phyloP scores from a whole-genome alignment of 1,284 basidiomycete species.

The Albatrellus sp. region DNA sequence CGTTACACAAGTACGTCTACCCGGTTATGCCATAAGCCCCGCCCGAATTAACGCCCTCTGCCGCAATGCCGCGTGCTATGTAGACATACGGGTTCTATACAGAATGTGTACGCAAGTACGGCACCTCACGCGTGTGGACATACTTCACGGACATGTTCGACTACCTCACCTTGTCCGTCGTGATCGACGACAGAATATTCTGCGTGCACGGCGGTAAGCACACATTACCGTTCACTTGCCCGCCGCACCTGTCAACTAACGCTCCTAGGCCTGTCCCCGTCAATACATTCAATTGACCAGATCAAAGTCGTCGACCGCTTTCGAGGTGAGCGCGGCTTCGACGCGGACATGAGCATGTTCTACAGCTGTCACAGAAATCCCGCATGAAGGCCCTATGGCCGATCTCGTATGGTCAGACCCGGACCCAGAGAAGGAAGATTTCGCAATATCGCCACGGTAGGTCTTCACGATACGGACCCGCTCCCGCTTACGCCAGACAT shows the following conservation, averaged over 20 bases:
- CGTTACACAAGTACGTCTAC: conserved; percentile 77
- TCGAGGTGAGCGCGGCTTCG: conserved; percentile 49
- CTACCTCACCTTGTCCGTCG: conserved; percentile 92
- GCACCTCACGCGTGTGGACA: conserved; percentile 93
- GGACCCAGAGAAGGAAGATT: conserved; percentile 98
- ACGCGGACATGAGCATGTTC: conserved; percentile 1
- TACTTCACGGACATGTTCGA: conserved; percentile 99
- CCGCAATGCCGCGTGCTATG: conserved; percentile 10
- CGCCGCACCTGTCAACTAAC: conserved; percentile 1
- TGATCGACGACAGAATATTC: conserved; percentile 98
- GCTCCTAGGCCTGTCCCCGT: conserved; percentile 77
- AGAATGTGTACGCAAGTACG: conserved; percentile 97
- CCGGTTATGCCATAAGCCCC: background rate
- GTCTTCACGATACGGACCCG: conserved; percentile 16
- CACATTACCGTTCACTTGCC: conserved; percentile 6
- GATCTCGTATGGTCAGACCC: conserved; percentile 99
- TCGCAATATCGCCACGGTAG: conserved; percentile 94
- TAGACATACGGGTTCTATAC: conserved; percentile 99
- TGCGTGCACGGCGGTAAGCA: conserved; percentile 89
- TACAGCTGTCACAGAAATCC: conserved; percentile 62
- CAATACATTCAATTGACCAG: conserved; percentile 98
- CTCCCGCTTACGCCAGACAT: conserved; percentile 7
- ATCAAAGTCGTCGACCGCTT: conserved; percentile 99
- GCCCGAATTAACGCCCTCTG: conserved; percentile 14
- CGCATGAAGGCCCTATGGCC: conserved; percentile 99